Percentiles rank a stretch among this genome's conserved stretches.
These are phyloP conservation scores for Tetradesmus obliquus DNA, from an alignment of 139 green algal genomes.

Conservation along the genomic window DNA sequence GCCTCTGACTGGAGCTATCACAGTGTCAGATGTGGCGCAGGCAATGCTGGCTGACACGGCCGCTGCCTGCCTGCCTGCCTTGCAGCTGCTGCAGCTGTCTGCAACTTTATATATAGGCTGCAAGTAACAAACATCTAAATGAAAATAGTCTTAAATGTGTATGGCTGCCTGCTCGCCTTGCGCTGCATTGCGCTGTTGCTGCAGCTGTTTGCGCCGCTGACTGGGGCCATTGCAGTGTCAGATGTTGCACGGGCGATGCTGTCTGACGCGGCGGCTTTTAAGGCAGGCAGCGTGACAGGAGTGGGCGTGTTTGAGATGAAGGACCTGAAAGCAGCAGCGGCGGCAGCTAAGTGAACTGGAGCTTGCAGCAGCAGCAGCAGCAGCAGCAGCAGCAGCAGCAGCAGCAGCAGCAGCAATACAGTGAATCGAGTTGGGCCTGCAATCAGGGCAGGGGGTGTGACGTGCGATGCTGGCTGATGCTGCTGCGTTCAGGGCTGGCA, in stretches of 20 bases:
- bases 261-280: conserved; percentile 34
- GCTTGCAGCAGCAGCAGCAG: too few species aligned
- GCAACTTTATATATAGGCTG: background rate
- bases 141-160: too few species aligned
- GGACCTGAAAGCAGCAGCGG: conserved; percentile 13
- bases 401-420: too few species aligned
- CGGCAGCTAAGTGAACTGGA: background rate
- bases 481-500: background rate
- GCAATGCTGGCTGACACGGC: conserved; percentile 49
- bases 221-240: background rate
- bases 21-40: conserved; percentile 38
- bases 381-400: too few species aligned
- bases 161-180: too few species aligned
- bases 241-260: conserved; percentile 51
- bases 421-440: too few species aligned
- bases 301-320: conserved; percentile 39
- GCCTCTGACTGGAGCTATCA: too few species aligned
- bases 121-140: too few species aligned
- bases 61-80: background rate
- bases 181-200: background rate
- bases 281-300: background rate
- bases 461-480: background rate
- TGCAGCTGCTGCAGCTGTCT: background rate
- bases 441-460: too few species aligned
- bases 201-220: background rate